These are phyloP conservation scores for Ehretia macrophylla DNA, from an alignment of 257 asterid species.

Conservation along the genomic window DNA sequence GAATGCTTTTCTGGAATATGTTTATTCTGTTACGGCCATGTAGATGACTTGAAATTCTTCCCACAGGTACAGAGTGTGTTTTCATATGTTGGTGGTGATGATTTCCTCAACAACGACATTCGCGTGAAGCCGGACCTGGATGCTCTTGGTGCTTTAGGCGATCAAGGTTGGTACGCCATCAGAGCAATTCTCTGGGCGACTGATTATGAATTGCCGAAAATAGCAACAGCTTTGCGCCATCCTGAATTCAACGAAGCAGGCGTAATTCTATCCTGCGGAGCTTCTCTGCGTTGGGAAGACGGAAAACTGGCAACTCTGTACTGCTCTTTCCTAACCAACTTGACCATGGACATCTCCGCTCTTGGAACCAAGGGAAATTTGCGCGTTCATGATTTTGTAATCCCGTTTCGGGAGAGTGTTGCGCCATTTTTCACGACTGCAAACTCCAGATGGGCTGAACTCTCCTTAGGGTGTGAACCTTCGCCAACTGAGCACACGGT, in stretches of 20 bases:
- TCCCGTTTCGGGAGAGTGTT: conserved; percentile 49
- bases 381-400: conserved; percentile 44
- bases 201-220: conserved; percentile 33
- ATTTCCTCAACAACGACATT: conserved; percentile 34
- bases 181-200: conserved; percentile 33
- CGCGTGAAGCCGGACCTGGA: conserved; percentile 46
- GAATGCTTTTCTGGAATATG: too few species aligned
- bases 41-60: too few species aligned
- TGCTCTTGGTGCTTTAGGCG: conserved; percentile 46
- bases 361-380: conserved; percentile 55
- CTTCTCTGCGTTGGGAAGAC: conserved; percentile 38
- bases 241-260: conserved; percentile 34
- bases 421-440: conserved; percentile 32
- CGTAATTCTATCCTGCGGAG: conserved; percentile 35
- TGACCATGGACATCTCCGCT: conserved; percentile 46
- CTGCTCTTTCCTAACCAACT: conserved; percentile 50
- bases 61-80: neutral
- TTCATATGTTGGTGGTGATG: conserved; percentile 24
- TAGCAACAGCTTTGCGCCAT: conserved; percentile 26
- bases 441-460: conserved; percentile 30
- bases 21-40: too few species aligned
- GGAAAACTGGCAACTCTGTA: conserved; percentile 47
- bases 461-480: conserved; percentile 33
- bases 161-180: conserved; percentile 39
- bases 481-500: conserved; percentile 37